Conservation (phyloP, 805 yeast species). For the Huiozyma naganishii region DNA sequence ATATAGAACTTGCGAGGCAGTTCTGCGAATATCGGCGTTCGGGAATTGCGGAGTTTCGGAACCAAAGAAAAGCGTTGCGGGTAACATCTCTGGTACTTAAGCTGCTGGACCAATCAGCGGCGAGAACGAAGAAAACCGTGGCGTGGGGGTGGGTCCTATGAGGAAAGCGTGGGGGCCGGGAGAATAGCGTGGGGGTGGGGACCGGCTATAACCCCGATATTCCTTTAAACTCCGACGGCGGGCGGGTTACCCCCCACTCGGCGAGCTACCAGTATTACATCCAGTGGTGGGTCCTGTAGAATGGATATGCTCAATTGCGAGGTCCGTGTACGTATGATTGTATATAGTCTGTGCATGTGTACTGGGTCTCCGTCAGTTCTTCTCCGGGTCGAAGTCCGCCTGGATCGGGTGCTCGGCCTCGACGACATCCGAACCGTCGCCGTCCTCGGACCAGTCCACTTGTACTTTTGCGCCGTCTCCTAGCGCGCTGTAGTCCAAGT, state of each 20-base stretch:
- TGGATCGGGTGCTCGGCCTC: constrained; percentile 11
- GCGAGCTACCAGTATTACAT: neutral
- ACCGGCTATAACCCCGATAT: no score
- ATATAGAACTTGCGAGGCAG: no score
- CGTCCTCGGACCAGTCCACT: constrained; percentile 66
- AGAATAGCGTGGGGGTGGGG: no score
- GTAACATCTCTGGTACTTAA: no score
- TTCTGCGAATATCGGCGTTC: neutral
- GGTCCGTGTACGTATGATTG: neutral
- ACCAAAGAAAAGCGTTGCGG: no score
- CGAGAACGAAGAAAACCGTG: neutral
- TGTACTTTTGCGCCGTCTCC: constrained; percentile 13
- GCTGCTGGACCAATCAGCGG: neutral
- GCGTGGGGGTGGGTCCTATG: neutral
- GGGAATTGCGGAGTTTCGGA: no score
- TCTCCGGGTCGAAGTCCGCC: constrained; percentile 19
- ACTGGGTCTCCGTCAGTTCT: constrained; percentile 2
- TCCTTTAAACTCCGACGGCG: neutral
- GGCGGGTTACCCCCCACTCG: no score
- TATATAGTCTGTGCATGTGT: neutral
- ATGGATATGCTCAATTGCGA: neutral
- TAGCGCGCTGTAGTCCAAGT: constrained; percentile 48
- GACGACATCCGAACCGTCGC: constrained; percentile 5
- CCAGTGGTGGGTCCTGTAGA: neutral
- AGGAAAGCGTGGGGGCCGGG: neutral